Conservation (phyloP, 1,139 yeast species). For the Petasospora fabianii region DNA sequence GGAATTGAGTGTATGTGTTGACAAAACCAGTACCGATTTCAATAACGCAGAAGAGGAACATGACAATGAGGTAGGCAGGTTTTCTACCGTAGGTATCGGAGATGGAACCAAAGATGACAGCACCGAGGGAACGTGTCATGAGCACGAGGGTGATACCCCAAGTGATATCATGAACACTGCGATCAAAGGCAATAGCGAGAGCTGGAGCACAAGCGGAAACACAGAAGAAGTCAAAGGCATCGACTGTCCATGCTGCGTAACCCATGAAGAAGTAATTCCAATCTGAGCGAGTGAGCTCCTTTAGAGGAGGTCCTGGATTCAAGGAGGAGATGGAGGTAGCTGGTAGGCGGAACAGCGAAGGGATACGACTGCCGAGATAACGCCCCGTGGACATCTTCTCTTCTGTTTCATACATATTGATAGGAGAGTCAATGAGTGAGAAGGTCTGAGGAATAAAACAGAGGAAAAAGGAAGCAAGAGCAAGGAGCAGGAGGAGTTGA, state of each 20-base stretch:
- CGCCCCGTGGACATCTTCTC: neutral
- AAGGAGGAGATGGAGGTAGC: constrained; percentile 17
- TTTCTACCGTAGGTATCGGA: constrained; percentile 51
- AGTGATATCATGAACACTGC: constrained; percentile 40
- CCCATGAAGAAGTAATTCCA: constrained; percentile 47
- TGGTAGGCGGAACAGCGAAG: constrained; percentile 13
- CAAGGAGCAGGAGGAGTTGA: no score
- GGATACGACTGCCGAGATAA: constrained; percentile 14
- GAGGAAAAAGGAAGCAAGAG: no score
- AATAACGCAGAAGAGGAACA: constrained; percentile 39
- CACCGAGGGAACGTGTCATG: constrained; percentile 57
- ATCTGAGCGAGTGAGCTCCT: constrained; percentile 31
- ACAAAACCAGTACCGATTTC: constrained; percentile 54
- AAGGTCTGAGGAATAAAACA: no score
- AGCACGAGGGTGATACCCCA: constrained; percentile 58
- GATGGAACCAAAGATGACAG: constrained; percentile 47
- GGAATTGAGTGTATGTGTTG: constrained; percentile 42
- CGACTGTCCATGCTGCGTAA: constrained; percentile 47
- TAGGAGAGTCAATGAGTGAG: no score
- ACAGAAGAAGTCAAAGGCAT: constrained; percentile 50
- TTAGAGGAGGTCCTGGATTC: constrained; percentile 36
- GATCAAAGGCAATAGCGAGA: constrained; percentile 41
- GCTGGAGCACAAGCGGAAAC: constrained; percentile 43
- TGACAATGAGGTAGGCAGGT: constrained; percentile 44
- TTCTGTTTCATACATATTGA: neutral